A percentile compares a stretch with the other conserved stretches of the same genome.
Conservation (phyloP, 148 eudicot species). For the Vaccinium vitisidaea region DNA sequence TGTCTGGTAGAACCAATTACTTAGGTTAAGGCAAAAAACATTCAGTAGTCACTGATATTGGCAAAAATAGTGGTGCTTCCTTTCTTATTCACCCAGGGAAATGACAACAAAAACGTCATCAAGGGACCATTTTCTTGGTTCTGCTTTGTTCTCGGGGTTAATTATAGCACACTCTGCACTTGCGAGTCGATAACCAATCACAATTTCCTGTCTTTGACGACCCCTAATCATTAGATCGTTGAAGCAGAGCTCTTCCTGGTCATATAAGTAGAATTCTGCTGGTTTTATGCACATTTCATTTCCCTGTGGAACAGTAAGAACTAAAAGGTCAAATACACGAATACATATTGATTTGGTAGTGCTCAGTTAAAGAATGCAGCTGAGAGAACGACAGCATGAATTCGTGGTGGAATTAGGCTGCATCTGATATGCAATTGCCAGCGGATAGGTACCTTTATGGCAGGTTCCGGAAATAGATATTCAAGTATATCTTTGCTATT, state of each 20-base stretch:
- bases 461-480: not conserved
- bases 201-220: slow-evolving; percentile 72
- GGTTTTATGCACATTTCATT: slow-evolving; percentile 94
- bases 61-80: not conserved
- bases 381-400: not conserved
- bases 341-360: not conserved
- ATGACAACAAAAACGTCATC: slow-evolving; percentile 88
- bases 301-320: slow-evolving; percentile 50
- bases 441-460: not conserved
- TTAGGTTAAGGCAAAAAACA: not conserved
- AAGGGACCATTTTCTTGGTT: slow-evolving; percentile 65
- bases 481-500: not conserved
- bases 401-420: not conserved
- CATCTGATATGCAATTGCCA: not conserved
- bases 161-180: slow-evolving; percentile 66
- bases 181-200: slow-evolving; percentile 79
- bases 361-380: not conserved
- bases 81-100: slow-evolving; percentile 39
- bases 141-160: slow-evolving; percentile 59
- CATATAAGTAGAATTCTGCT: slow-evolving; percentile 80
- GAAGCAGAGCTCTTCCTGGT: slow-evolving; percentile 77
- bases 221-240: slow-evolving; percentile 81
- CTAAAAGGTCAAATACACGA: not conserved
- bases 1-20: not conserved
- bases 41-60: slow-evolving; percentile 3